Evolutionary conservation across 2,329 filamentous ascomycete genomes (phyloP), one percentile per base, ranked within the genome.

Genomic region (Alternaria infectoria): DNA sequence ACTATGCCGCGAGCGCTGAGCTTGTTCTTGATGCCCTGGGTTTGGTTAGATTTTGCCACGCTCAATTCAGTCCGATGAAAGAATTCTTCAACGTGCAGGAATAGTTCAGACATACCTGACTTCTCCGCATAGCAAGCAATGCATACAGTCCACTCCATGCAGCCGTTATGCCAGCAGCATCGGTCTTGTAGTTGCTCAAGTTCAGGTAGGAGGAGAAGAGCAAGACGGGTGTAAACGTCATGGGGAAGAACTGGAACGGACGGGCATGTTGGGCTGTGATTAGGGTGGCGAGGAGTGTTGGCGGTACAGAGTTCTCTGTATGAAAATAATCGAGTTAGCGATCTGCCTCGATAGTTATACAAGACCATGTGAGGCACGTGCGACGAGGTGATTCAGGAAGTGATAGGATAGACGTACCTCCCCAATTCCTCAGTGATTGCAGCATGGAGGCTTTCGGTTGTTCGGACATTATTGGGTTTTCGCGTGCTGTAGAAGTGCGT

Each of bases 201-300:
- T 91, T 91, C 47, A 91, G 81, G 73, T 91, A 91, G 61, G 86
- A 87, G 55, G 86, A 86, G 80, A 91, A 89, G 62, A 91, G 83
- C 4, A 91, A 83, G 59, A 90, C 81, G 3, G 89, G 89, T 5
- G 89, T 86, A 75, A 91, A 91, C 66, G 89, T 78, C 85, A 91
- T 89, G 5, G 89, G 89, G 0, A 91, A 81, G 7, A 83, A 74
- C 74, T 89, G 88, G 77, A 90, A 88, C 8, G 90, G 89, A n/a
- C 88, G 87, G 46, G 86, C 82, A 81, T 91, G 87, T 71, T 91
- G 88, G 11, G 89, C 88, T 44, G 88, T 86, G 69, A 91, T 86
- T 46, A 91, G 82, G 9, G 89, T 89, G 61, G 90, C 89, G 46
- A 90, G 85, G 12, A 90, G 78, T 11, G 87, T 89, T 23, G 90